Conservation (phyloP, 805 yeast genomes). For the Yamadazyma philogaea region DNA sequence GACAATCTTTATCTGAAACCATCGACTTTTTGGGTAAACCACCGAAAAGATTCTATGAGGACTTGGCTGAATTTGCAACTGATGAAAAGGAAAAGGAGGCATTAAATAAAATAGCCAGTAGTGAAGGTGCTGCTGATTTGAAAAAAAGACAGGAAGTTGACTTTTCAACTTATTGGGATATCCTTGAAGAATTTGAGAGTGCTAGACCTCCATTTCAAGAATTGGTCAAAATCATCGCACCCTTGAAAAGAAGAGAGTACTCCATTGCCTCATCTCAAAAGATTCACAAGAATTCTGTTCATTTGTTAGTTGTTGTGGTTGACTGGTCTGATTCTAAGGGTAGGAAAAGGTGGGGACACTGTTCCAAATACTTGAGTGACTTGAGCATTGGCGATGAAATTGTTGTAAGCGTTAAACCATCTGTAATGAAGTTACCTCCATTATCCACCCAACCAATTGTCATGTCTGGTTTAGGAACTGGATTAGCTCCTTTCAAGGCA, state of each 20-base stretch:
- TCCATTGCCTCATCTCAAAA: slow-evolving; percentile 96
- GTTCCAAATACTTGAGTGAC: slow-evolving; percentile 86
- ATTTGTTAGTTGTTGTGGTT: slow-evolving; percentile 88
- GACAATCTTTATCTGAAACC: slow-evolving; percentile 76
- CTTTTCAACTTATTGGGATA: slow-evolving; percentile 75
- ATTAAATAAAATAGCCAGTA: slow-evolving; percentile 61
- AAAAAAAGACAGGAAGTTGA: slow-evolving; percentile 84
- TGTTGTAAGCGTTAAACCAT: slow-evolving; percentile 92
- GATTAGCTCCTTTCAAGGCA: slow-evolving; percentile 97
- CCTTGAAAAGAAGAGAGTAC: slow-evolving; percentile 94
- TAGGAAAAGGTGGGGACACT: slow-evolving; percentile 86
- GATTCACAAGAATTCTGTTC: slow-evolving; percentile 87
- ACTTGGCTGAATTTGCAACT: slow-evolving; percentile 68
- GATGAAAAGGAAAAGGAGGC: slow-evolving; percentile 63
- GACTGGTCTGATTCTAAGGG: slow-evolving; percentile 91
- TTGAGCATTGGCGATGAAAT: slow-evolving; percentile 77
- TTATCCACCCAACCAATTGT: slow-evolving; percentile 83
- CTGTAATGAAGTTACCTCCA: slow-evolving; percentile 95
- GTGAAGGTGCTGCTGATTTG: slow-evolving; percentile 81
- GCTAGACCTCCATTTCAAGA: slow-evolving; percentile 76
- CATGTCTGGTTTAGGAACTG: slow-evolving; percentile 98
- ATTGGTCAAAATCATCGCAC: slow-evolving; percentile 70
- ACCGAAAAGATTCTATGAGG: slow-evolving; percentile 89
- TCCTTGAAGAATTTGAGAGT: slow-evolving; percentile 72
- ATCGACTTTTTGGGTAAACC: slow-evolving; percentile 93